Evolutionary conservation across 345 rosid species (phyloP).

Genomic region (Odontarrhena argentea): DNA sequence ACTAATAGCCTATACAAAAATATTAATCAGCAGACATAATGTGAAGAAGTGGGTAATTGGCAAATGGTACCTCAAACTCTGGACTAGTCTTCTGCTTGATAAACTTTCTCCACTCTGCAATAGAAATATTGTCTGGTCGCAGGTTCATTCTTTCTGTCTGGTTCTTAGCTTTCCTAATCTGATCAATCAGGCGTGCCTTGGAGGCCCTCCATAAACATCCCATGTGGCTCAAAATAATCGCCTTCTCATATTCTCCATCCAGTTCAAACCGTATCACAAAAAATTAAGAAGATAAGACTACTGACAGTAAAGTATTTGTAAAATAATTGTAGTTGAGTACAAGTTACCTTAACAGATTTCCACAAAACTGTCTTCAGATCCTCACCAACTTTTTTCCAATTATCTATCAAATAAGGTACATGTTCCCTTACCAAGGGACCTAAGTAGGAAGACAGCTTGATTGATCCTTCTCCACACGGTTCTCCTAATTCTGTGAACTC

Average conservation of each 20-base stretch:
- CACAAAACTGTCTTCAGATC: too few species aligned
- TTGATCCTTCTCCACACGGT: too few species aligned
- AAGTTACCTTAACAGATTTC: too few species aligned
- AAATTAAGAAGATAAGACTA: neutral
- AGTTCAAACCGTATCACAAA: constrained; percentile 1
- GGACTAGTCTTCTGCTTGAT: neutral
- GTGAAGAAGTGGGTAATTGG: too few species aligned
- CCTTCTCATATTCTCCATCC: neutral
- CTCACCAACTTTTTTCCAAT: too few species aligned
- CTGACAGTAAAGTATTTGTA: too few species aligned
- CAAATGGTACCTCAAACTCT: neutral
- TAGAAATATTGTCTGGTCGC: neutral
- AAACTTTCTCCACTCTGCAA: neutral
- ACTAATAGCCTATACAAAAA: neutral
- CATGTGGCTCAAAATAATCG: neutral
- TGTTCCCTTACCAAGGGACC: too few species aligned
- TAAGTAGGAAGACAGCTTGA: too few species aligned
- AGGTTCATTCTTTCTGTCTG: neutral
- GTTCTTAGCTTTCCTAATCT: neutral
- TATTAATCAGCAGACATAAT: neutral
- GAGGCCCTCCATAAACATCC: neutral
- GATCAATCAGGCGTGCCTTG: neutral
- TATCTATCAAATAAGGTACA: too few species aligned
- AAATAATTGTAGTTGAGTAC: too few species aligned
- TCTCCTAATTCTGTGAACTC: too few species aligned